phyloP scores from a whole-genome alignment of 306 rosid genomes.

The Pyrus betulifolia region DNA sequence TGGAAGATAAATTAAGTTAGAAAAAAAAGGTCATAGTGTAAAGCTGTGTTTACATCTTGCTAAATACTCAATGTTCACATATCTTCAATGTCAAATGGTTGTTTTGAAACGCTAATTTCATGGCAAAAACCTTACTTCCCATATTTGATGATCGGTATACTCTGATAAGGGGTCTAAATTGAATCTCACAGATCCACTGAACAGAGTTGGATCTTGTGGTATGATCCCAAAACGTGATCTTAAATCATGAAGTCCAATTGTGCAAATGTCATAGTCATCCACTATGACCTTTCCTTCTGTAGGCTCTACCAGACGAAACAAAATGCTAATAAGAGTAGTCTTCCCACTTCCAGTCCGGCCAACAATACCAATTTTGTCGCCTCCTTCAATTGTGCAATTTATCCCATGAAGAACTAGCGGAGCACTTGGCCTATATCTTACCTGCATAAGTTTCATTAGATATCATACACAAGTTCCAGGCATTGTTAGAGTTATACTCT shows the following conservation, averaged over 20 bases:
- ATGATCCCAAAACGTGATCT: slow-evolving; percentile 26
- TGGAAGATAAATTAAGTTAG: background rate
- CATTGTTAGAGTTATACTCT: background rate
- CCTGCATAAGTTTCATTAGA: slow-evolving; percentile 6
- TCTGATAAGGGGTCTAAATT: slow-evolving; percentile 26
- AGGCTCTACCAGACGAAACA: slow-evolving; percentile 31
- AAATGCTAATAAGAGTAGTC: slow-evolving; percentile 23
- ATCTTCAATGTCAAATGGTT: background rate
- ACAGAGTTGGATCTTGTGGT: slow-evolving; percentile 28
- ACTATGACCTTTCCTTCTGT: slow-evolving; percentile 18
- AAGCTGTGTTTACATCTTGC: no score
- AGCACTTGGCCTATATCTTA: slow-evolving; percentile 22
- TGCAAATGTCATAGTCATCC: slow-evolving; percentile 22
- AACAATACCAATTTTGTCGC: slow-evolving; percentile 24
- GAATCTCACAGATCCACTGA: slow-evolving; percentile 27
- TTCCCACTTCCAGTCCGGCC: slow-evolving; percentile 37
- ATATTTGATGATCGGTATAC: slow-evolving; percentile 23
- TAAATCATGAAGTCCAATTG: slow-evolving; percentile 25
- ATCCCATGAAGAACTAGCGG: slow-evolving; percentile 29
- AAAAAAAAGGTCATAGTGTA: background rate
- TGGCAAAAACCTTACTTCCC: slow-evolving; percentile 14
- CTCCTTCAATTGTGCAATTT: slow-evolving; percentile 25
- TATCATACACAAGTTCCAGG: background rate
- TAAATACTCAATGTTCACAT: no score
- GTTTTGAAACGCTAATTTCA: background rate